Evolutionary conservation across 371 early-diverging fungal genomes (phyloP), one percentile per base, ranked within the genome.

Genomic region (Mucor indicus): DNA sequence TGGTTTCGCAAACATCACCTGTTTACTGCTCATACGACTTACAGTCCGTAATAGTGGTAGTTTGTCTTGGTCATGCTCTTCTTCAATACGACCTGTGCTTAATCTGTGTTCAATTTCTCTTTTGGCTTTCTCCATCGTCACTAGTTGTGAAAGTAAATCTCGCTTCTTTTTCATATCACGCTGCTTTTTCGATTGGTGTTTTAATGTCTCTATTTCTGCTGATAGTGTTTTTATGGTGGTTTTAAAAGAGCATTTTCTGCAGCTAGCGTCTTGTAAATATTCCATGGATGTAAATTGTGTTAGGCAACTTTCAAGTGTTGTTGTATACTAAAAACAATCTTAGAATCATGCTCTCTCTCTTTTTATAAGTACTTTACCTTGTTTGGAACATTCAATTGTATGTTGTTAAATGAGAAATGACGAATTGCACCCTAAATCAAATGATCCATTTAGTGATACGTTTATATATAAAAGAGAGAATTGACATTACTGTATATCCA

Each of bases 401-500:
- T 64, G 44, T 85, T 85, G 52, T 84, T 87, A 50, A 86, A 85
- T 4, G 85, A 75, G 36, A 81, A 86, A 38, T 86, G 87, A 4
- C 91, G 82, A 24, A 92, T 80, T 0, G 90, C 86, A 39, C 86
- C 84, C 62, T 75, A 33, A 7, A 27, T 27, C 11, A 27, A 27
- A 27, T 27, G 11, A 11, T 7, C 29, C 5, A 27, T 5, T 27
- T 7, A 27, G 11, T 27, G 29, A 27, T 27, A 49, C 17, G 49
- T 27, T 11, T 17, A 16, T 9, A n/a, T 29, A 27, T 29, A 4
- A 32, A 2, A 2, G 23, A 32, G 33, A 49, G 17, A 35, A 22
- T 21, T 4, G 5, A n/a, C 24, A 49, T 62, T 68, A 79, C 84
- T 4, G 81, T 85, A 40, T 85, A 85, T 27, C 80, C 84, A 41